Evolutionary conservation across 257 asterid species (phyloP), one percentile per base, ranked within the genome.

Genomic region (Avicennia marina): DNA sequence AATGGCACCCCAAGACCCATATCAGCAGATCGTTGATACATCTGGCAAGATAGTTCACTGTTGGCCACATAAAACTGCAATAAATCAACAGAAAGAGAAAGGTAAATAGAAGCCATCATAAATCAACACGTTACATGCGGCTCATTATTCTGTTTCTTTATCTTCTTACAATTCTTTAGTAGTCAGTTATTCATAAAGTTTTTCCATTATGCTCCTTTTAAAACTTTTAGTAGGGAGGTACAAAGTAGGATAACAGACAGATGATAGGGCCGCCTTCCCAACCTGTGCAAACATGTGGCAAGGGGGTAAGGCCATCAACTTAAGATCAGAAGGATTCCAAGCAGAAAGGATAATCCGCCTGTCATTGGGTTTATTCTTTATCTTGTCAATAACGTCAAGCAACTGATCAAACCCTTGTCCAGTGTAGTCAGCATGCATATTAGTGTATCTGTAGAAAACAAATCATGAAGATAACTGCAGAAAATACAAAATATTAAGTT

Each of bases 251-350:
- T 2, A 12, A 41, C 46, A 12, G 4, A 41, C 3, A 15, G 7
- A 41, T 4, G 3, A 47, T 4, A 47, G 7, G 4, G 8, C 5
- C 11, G 15, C 43, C n/a, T n/a, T n/a, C n/a, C n/a, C 24, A 64
- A 86, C 94, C 96, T 87, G 96, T 59, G 82, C 84, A 77, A 81
- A 84, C 91, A 81, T 87, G 83, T 84, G 96, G 80, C 96, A 79
- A 64, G 94, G 94, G 43, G 96, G 91, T 58, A 87, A 80, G 31
- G 94, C 89, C 94, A 81, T 84, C 73, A 75, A 32, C 69, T 78
- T 74, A 56, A 84, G 80, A 70, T 87, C 96, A 21, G 85, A 84
- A 54, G 94, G 94, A 74, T 81, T 87, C 96, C 96, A 87, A 53
- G 94, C 88, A 46, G 94, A 87, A 19, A 84, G 78, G 41, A 81